Conservation (phyloP, 192 early-diverging fungal genomes). For the Rhizophagus prolifer region DNA sequence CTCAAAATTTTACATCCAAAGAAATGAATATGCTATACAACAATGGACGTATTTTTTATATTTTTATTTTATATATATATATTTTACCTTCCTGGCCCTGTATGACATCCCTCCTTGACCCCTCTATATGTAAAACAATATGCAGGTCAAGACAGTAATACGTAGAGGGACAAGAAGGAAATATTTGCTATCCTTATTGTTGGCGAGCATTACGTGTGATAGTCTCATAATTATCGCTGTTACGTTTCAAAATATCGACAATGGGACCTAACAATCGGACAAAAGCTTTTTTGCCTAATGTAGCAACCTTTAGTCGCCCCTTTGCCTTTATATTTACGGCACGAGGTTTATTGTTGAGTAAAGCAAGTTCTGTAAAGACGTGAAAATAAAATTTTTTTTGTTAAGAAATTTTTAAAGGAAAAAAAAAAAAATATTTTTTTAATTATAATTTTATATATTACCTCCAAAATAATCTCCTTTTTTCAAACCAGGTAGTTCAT, state of each 20-base stretch:
- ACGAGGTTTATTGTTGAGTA: slow-evolving; percentile 92
- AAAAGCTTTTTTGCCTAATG: slow-evolving; percentile 93
- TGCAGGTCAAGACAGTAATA: no score
- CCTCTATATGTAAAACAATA: no score
- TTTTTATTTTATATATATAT: background rate
- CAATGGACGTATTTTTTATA: background rate
- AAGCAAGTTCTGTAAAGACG: slow-evolving; percentile 76
- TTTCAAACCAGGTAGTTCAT: slow-evolving; percentile 64
- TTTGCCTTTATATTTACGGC: slow-evolving; percentile 85
- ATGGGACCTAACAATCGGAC: slow-evolving; percentile 92
- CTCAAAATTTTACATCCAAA: background rate
- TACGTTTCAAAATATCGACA: slow-evolving; percentile 93
- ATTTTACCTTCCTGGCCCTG: no score
- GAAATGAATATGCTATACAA: background rate
- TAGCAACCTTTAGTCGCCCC: slow-evolving; percentile 92
- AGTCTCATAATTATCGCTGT: slow-evolving; percentile 85
- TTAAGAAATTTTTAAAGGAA: slow-evolving; percentile 2
- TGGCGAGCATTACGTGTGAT: slow-evolving; percentile 47
- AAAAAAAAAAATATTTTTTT: slow-evolving; percentile 21
- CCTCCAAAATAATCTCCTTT: slow-evolving; percentile 97
- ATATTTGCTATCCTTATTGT: background rate
- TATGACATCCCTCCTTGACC: no score
- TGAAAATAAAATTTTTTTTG: slow-evolving; percentile 3
- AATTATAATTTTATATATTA: slow-evolving; percentile 32
- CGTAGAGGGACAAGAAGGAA: no score